Evolutionary conservation across 1,284 basidiomycete genomes (phyloP).

Genomic region (Mycena sp.): DNA sequence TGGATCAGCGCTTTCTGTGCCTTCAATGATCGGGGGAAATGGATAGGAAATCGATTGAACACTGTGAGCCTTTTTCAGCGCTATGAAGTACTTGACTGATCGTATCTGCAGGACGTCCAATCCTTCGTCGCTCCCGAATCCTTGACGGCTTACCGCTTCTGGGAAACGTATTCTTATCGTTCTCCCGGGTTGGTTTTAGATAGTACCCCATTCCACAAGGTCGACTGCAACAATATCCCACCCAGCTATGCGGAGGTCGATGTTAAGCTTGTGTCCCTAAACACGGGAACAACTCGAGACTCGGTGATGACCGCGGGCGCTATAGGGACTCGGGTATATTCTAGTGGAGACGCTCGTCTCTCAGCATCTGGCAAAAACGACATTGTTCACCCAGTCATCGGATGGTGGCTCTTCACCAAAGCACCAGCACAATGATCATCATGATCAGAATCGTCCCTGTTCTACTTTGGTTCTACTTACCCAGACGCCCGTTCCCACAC

Average conservation of each 20-base stretch:
- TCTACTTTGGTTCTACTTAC: too few species aligned
- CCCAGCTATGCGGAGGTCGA: slow-evolving; percentile 48
- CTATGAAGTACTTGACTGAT: neutral
- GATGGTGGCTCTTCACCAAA: slow-evolving; percentile 33
- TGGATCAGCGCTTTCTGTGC: slow-evolving; percentile 54
- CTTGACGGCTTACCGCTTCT: neutral
- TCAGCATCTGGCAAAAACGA: slow-evolving; percentile 30
- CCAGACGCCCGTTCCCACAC: too few species aligned
- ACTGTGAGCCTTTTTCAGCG: neutral
- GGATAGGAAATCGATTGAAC: slow-evolving; percentile 28
- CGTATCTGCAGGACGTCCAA: neutral
- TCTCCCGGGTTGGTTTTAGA: slow-evolving; percentile 41
- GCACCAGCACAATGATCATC: too few species aligned
- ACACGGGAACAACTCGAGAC: slow-evolving; percentile 41
- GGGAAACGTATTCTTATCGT: neutral
- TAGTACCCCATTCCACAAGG: slow-evolving; percentile 45
- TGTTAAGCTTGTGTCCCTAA: slow-evolving; percentile 49
- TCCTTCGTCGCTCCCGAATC: neutral
- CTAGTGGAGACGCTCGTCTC: slow-evolving; percentile 8
- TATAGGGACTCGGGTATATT: slow-evolving; percentile 39
- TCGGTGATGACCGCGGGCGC: slow-evolving; percentile 52
- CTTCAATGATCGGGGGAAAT: slow-evolving; percentile 39
- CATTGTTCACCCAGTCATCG: slow-evolving; percentile 32
- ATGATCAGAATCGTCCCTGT: too few species aligned
- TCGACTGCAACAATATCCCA: slow-evolving; percentile 45